A percentile compares a stretch with the other conserved stretches of the same genome.
Conservation (phyloP, 2,329 filamentous ascomycete species). For the Domatiomyces catenatus region DNA sequence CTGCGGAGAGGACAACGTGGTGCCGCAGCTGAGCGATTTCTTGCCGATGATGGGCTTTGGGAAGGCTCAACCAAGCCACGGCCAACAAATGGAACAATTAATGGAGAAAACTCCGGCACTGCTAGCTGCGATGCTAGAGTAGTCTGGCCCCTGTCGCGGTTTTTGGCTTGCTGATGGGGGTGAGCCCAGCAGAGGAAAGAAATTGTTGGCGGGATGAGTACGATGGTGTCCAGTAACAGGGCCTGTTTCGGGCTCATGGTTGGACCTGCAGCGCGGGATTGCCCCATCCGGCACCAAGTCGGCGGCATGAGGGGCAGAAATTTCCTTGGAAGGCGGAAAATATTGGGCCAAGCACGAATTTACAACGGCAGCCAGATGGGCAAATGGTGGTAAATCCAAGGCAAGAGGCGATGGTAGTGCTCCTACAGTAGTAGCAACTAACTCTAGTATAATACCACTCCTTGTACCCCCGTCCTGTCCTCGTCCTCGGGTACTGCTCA, state of each 20-base stretch:
- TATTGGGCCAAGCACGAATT: neutral
- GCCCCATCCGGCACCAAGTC: neutral
- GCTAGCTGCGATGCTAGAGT: too few species aligned
- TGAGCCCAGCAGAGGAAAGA: neutral
- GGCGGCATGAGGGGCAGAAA: neutral
- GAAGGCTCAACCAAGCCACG: neutral
- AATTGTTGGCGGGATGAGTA: neutral
- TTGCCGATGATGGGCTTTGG: neutral
- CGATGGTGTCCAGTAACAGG: neutral
- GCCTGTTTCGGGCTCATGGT: neutral
- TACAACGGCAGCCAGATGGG: neutral
- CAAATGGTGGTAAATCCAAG: neutral
- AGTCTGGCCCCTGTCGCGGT: neutral
- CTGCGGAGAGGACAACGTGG: neutral
- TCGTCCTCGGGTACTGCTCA: neutral
- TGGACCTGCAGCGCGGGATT: neutral
- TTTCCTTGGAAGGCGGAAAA: neutral
- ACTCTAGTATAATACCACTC: neutral
- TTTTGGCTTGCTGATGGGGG: neutral
- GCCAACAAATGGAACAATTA: neutral
- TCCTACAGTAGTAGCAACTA: too few species aligned
- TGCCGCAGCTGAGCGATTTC: neutral
- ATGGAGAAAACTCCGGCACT: neutral
- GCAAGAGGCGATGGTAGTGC: neutral
- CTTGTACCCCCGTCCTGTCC: too few species aligned